Conservation (phyloP, 352 stramenopile species). For the Salisapilia sapeloensis region DNA sequence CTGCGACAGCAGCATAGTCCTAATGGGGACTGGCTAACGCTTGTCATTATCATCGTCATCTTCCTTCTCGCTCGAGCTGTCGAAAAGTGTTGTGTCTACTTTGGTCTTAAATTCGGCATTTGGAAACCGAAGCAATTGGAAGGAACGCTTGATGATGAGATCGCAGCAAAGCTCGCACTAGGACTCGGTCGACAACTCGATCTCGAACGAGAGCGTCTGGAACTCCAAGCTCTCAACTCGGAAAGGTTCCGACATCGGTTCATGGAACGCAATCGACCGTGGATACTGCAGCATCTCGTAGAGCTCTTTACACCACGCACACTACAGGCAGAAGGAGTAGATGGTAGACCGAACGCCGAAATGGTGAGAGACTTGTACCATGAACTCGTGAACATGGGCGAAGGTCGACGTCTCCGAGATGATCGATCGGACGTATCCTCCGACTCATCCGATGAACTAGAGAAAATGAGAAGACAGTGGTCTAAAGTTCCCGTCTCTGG, state of each 20-base stretch:
- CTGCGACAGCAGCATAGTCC: constrained; percentile 86
- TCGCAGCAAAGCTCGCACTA: constrained; percentile 88
- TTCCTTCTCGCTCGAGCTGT: constrained; percentile 60
- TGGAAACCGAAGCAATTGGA: constrained; percentile 88
- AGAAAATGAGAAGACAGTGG: constrained; percentile 76
- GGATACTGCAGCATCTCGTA: constrained; percentile 92
- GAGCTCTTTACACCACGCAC: constrained; percentile 91
- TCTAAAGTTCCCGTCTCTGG: constrained; percentile 72
- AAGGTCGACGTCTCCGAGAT: constrained; percentile 69
- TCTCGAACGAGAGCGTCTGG: constrained; percentile 89
- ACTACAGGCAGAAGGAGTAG: constrained; percentile 34
- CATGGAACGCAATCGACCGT: constrained; percentile 92
- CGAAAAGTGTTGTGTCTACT: constrained; percentile 22
- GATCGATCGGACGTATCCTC: constrained; percentile 88
- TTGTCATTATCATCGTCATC: constrained; percentile 81
- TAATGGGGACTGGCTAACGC: constrained; percentile 83
- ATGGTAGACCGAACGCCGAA: constrained; percentile 81
- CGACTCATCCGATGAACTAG: constrained; percentile 84
- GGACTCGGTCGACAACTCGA: constrained; percentile 88
- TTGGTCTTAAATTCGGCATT: constrained; percentile 72
- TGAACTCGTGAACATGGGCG: constrained; percentile 88
- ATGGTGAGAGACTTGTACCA: constrained; percentile 94
- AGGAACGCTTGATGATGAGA: constrained; percentile 91
- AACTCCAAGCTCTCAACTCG: constrained; percentile 93
- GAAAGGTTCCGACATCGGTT: constrained; percentile 94